Conservation (phyloP, 2,329 filamentous ascomycete genomes). For the Pyrenophora seminiperda region DNA sequence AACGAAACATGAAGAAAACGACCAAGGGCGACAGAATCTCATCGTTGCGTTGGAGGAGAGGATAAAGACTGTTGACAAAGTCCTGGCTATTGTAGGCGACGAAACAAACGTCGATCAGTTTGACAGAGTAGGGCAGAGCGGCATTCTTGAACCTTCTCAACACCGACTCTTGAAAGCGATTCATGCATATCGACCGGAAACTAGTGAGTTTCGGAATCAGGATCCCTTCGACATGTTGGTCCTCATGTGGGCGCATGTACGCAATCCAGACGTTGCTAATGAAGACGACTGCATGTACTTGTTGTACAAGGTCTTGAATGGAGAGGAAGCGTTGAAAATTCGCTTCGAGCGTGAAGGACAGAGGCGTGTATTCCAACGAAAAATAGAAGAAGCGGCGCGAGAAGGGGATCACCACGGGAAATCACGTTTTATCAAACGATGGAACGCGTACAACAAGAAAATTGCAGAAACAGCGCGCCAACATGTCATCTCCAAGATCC, state of each 20-base stretch:
- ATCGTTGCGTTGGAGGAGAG: constrained; percentile 16
- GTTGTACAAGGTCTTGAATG: constrained; percentile 18
- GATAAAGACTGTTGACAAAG: neutral
- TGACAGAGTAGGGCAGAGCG: neutral
- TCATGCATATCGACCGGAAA: constrained; percentile 27
- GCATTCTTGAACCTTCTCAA: constrained; percentile 10
- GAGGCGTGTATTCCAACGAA: constrained; percentile 1
- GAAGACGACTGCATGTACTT: constrained; percentile 23
- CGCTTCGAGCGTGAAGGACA: constrained; percentile 6
- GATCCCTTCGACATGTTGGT: constrained; percentile 19
- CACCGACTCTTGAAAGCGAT: constrained; percentile 19
- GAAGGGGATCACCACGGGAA: constrained; percentile 3
- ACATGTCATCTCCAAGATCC: constrained; percentile 12
- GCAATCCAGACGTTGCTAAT: constrained; percentile 14
- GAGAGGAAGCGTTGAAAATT: constrained; percentile 7
- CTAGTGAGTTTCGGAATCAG: constrained; percentile 18
- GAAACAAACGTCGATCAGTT: constrained; percentile 2
- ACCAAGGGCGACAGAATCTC: constrained; percentile 7
- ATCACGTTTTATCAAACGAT: neutral
- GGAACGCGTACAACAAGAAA: neutral
- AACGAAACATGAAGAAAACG: neutral
- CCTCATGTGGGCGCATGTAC: constrained; percentile 25
- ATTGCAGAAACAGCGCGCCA: constrained; percentile 6
- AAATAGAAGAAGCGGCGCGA: constrained; percentile 9
- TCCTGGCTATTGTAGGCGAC: constrained; percentile 1